Conservation (phyloP, 371 early-diverging fungal genomes). For the Chytridium lagenaria region DNA sequence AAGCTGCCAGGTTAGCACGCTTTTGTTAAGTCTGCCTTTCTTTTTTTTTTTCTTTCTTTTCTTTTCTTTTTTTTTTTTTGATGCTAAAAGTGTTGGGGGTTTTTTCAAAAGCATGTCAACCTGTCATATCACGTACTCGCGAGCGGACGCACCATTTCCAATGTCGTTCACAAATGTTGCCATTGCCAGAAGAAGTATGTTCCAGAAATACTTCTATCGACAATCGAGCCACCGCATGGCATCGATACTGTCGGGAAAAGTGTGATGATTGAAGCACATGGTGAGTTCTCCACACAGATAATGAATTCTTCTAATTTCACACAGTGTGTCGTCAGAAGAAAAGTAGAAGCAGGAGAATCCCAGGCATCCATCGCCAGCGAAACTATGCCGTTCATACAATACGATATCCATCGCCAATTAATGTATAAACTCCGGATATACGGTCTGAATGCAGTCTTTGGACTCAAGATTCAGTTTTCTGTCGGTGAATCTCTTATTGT, state of each 20-base stretch:
- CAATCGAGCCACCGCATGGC: constrained; percentile 73
- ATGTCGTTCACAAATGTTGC: constrained; percentile 69
- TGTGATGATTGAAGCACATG: constrained; percentile 55
- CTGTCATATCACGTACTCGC: constrained; percentile 69
- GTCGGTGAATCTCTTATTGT: constrained; percentile 72
- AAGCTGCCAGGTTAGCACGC: constrained; percentile 29
- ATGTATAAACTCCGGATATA: constrained; percentile 73
- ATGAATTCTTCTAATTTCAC: constrained; percentile 37
- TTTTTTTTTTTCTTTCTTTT: constrained; percentile 16
- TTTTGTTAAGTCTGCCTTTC: constrained; percentile 4
- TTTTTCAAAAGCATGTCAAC: constrained; percentile 65
- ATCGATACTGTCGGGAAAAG: constrained; percentile 58
- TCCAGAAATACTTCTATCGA: constrained; percentile 72
- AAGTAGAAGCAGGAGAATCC: constrained; percentile 51
- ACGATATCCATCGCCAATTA: constrained; percentile 78
- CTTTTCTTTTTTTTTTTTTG: no score
- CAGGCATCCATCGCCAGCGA: constrained; percentile 69
- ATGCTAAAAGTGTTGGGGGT: no score
- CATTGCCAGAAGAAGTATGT: constrained; percentile 70
- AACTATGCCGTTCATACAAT: constrained; percentile 77
- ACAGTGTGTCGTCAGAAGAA: constrained; percentile 70
- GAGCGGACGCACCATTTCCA: constrained; percentile 69
- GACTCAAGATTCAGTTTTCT: constrained; percentile 69
- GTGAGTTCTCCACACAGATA: constrained; percentile 26
- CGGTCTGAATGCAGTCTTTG: constrained; percentile 77